Evolutionary conservation across 495 filamentous ascomycete species (phyloP), one percentile per base, ranked within the genome.

Genomic region (Glutinoglossum americanum): DNA sequence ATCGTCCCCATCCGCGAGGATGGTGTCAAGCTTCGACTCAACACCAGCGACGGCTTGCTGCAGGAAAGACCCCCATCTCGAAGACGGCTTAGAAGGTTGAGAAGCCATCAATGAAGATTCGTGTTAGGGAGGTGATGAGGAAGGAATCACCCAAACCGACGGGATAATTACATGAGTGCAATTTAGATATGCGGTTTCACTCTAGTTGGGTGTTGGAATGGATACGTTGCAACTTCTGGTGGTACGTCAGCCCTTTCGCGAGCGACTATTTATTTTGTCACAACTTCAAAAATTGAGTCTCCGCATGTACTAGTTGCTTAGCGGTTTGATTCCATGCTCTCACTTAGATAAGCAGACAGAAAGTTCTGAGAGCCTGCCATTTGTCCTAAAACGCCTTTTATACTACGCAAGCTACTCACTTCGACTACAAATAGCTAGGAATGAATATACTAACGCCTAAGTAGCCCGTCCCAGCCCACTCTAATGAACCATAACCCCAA

Each of bases 41-140:
- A 99, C 84, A 41, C 88, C 87, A 28, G 89, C 88, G 55, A 96
- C 87, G 56, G 90, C 89, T 67, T 94, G 87, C 60, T 85, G 84
- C 51, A 99, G 74, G 64, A 98, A 85, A 30, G 82, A 85, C 25
- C 89, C 86, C 83, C 83, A 87, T 80, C 81, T 70, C 57, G 77
- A 73, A 25, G 57, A 25, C 1, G 32, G 13, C 26, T 56, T 32
- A 1, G 21, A 15, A 3, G 54, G 32, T 23, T 11, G 54, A 13
- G 54, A 39, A 13, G 54, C 54, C 54, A 56, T 56, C 32, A 5
- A 53, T 27, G 30, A 10, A 27, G 23, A 5, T 1, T 28, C 3
- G 47, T 25, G 47, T 51, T 8, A 25, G 15, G 30, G 13, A 32
- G 13, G n/a, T 27, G 47, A 15, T 2, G 25, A 1, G 49, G 26